Conservation (phyloP, 129 eudicot species). For the Lactuca sativa region DNA sequence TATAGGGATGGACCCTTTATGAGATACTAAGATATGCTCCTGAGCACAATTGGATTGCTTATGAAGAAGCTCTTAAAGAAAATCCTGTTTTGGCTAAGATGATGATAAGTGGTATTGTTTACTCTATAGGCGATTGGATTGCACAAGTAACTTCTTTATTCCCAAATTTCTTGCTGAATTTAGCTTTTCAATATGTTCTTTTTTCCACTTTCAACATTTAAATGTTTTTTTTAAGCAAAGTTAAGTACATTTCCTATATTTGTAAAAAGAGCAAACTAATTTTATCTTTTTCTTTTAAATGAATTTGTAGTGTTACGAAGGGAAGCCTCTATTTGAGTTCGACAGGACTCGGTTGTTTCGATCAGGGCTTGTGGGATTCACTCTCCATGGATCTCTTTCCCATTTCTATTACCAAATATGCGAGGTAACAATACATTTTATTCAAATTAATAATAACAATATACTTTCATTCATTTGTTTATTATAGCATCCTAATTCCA, state of each 20-base stretch:
- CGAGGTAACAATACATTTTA: conserved; percentile 55
- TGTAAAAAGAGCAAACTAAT: neutral
- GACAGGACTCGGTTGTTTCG: conserved; percentile 85
- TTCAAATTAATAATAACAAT: neutral
- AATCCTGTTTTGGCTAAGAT: conserved; percentile 89
- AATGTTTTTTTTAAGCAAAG: too few relatives aligned
- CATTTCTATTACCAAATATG: conserved; percentile 89
- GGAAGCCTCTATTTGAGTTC: conserved; percentile 90
- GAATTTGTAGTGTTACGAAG: conserved; percentile 79
- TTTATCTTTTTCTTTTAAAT: neutral
- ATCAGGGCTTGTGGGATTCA: conserved; percentile 93
- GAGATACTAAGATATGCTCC: conserved; percentile 95
- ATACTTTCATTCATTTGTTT: neutral
- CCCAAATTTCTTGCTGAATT: neutral
- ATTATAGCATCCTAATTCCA: neutral
- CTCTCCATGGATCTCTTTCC: conserved; percentile 96
- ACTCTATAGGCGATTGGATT: conserved; percentile 94
- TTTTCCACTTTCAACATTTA: too few relatives aligned
- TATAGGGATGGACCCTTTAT: conserved; percentile 86
- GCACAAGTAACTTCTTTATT: conserved; percentile 59
- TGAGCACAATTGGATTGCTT: conserved; percentile 88
- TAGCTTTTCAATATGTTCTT: neutral
- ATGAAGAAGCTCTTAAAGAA: conserved; percentile 85
- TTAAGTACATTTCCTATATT: neutral
- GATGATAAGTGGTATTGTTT: conserved; percentile 91